Percentiles rank a stretch among this genome's conserved stretches.
These are phyloP conservation scores for Pseudodiploospora longispora DNA, from an alignment of 2,329 filamentous ascomycete species.

Conservation along the genomic window DNA sequence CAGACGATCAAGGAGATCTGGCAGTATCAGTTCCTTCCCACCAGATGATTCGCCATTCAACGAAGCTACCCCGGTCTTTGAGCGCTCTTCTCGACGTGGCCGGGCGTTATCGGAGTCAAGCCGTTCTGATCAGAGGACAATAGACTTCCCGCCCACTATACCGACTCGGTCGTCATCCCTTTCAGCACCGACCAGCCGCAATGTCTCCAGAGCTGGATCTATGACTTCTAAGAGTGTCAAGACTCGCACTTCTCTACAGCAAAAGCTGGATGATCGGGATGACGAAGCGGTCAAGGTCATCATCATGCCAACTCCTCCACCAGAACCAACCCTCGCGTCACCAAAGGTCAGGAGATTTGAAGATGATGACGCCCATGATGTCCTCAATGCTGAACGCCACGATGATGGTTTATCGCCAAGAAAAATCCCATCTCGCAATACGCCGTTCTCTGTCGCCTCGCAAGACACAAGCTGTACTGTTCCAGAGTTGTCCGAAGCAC, in stretches of 20 bases:
- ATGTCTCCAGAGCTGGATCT: slow-evolving; percentile 45
- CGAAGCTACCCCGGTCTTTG: slow-evolving; percentile 35
- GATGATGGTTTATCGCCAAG: slow-evolving; percentile 46
- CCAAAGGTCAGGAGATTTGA: neutral
- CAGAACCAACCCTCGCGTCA: neutral
- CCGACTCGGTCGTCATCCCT: slow-evolving; percentile 52
- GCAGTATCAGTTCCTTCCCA: slow-evolving; percentile 42
- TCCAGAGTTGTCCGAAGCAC: slow-evolving; percentile 53
- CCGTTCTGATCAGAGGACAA: slow-evolving; percentile 45
- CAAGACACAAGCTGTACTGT: slow-evolving; percentile 56
- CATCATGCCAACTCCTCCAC: slow-evolving; percentile 2
- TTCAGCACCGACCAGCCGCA: slow-evolving; percentile 54
- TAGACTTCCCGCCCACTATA: slow-evolving; percentile 52
- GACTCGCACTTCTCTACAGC: neutral
- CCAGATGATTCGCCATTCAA: slow-evolving; percentile 34
- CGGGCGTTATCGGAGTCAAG: slow-evolving; percentile 41
- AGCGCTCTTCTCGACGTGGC: slow-evolving; percentile 31
- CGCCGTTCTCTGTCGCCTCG: slow-evolving; percentile 54
- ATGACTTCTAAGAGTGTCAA: slow-evolving; percentile 25
- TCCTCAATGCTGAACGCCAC: slow-evolving; percentile 39
- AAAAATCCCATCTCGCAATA: slow-evolving; percentile 47
- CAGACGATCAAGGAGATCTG: slow-evolving; percentile 43
- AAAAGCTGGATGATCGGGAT: neutral
- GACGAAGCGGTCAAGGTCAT: slow-evolving; percentile 5
- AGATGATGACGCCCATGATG: slow-evolving; percentile 24